phyloP scores from a whole-genome alignment of 345 rosid genomes.

The Euphorbia tirucalli region DNA sequence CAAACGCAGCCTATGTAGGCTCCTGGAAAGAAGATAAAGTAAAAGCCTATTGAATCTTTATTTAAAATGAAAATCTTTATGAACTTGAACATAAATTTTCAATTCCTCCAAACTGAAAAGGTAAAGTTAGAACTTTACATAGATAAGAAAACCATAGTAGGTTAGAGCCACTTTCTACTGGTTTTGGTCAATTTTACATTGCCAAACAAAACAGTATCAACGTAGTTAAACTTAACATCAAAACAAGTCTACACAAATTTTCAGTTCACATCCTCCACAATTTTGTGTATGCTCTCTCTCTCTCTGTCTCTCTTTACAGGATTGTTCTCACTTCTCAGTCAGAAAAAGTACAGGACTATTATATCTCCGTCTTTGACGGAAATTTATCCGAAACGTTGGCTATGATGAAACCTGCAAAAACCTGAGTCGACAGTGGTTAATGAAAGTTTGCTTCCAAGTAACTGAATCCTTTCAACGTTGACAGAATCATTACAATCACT shows the following conservation, averaged over 20 bases:
- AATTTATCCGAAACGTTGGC: constrained; percentile 48
- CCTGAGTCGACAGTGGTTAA: constrained; percentile 32
- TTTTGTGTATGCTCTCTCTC: background rate
- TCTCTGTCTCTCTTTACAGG: background rate
- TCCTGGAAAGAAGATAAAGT: no score
- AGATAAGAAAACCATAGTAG: no score
- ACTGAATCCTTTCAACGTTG: background rate
- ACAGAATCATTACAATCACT: background rate
- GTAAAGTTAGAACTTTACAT: no score
- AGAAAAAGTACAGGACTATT: background rate
- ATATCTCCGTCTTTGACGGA: constrained; percentile 23
- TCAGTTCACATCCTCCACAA: background rate
- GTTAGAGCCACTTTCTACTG: background rate
- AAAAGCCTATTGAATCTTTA: no score
- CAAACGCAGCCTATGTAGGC: no score
- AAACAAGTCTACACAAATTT: background rate
- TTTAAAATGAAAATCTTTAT: no score
- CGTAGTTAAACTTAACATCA: no score
- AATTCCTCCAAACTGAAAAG: no score
- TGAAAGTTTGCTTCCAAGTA: background rate
- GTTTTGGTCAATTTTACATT: background rate
- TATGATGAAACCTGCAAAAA: constrained; percentile 56
- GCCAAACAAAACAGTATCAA: no score
- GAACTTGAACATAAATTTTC: no score
- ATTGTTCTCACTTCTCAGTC: background rate